Conservation (phyloP, 2,329 filamentous ascomycete species). For the Penicillium rolfsii region DNA sequence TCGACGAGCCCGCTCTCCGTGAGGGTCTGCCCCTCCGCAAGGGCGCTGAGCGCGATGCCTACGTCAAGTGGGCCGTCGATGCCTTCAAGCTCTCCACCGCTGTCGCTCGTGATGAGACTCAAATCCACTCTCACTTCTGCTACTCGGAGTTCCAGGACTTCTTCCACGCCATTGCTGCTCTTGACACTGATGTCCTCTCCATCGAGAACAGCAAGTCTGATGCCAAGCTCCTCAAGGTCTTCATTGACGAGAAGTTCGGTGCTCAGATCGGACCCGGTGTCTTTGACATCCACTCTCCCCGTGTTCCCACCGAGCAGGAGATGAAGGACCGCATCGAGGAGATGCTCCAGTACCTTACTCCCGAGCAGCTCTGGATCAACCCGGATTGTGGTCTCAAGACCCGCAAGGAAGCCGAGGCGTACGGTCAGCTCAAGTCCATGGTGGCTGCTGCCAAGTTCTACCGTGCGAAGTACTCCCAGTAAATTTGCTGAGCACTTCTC, state of each 20-base stretch:
- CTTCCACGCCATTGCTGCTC: conserved; percentile 98
- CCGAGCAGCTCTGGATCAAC: conserved; percentile 99
- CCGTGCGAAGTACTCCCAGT: conserved; percentile 83
- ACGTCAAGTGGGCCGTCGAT: conserved; percentile 96
- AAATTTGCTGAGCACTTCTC: conserved; percentile 18
- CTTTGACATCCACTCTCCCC: conserved; percentile 89
- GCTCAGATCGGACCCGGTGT: conserved; percentile 99
- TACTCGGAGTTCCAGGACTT: conserved; percentile 99
- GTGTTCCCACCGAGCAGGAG: conserved; percentile 95
- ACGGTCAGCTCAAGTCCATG: conserved; percentile 51
- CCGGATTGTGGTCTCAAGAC: conserved; percentile 99
- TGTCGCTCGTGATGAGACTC: conserved; percentile 91
- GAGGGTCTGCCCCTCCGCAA: conserved; percentile 97
- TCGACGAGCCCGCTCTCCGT: conserved; percentile 98
- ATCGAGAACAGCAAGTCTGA: conserved; percentile 99
- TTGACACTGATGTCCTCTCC: conserved; percentile 96
- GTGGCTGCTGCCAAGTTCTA: conserved; percentile 97
- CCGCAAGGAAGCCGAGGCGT: conserved; percentile 97
- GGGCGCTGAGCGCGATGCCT: conserved; percentile 92
- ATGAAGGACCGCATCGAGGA: conserved; percentile 97
- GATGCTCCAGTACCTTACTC: conserved; percentile 97
- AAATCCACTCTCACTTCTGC: conserved; percentile 99
- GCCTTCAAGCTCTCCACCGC: conserved; percentile 95
- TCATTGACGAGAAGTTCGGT: conserved; percentile 95
- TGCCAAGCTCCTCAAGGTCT: conserved; percentile 98